Conservation (phyloP, 441 rosid genomes). For the Erodium chrysanthum region DNA sequence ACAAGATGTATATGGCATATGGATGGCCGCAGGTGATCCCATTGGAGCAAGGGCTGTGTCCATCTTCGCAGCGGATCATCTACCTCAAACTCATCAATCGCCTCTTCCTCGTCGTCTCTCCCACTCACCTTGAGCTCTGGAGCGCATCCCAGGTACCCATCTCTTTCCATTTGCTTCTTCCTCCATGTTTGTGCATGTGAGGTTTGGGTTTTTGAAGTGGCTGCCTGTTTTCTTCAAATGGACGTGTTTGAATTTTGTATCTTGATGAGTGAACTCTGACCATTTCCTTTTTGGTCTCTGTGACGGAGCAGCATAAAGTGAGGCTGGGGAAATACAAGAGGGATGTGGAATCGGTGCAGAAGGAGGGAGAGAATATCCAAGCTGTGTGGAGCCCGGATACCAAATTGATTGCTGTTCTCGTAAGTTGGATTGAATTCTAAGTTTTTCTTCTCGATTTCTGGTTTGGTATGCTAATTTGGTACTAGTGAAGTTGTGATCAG, state of each 20-base stretch:
- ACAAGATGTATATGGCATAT: conserved; percentile 78
- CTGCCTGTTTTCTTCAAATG: neutral
- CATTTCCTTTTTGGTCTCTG: neutral
- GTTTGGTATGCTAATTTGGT: neutral
- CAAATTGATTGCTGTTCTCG: conserved; percentile 75
- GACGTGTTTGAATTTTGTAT: neutral
- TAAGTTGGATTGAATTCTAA: conserved; percentile 27
- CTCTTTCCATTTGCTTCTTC: neutral
- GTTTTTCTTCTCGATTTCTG: neutral
- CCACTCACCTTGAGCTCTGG: conserved; percentile 88
- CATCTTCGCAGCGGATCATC: conserved; percentile 62
- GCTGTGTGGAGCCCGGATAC: conserved; percentile 92
- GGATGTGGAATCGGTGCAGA: conserved; percentile 56
- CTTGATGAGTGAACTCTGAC: neutral
- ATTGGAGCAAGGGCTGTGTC: conserved; percentile 47
- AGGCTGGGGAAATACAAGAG: conserved; percentile 81
- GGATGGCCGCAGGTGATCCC: conserved; percentile 99
- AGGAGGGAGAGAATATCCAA: conserved; percentile 75
- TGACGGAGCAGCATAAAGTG: conserved; percentile 58
- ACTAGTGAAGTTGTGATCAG: no score
- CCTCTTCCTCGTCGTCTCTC: conserved; percentile 62
- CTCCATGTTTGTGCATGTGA: neutral
- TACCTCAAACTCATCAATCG: conserved; percentile 59
- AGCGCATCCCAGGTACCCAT: conserved; percentile 68
- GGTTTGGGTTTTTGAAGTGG: neutral